Base-by-base conservation (phyloP, 2,329 filamentous ascomycete genomes). In the Atkinsonella texensis region DNA sequence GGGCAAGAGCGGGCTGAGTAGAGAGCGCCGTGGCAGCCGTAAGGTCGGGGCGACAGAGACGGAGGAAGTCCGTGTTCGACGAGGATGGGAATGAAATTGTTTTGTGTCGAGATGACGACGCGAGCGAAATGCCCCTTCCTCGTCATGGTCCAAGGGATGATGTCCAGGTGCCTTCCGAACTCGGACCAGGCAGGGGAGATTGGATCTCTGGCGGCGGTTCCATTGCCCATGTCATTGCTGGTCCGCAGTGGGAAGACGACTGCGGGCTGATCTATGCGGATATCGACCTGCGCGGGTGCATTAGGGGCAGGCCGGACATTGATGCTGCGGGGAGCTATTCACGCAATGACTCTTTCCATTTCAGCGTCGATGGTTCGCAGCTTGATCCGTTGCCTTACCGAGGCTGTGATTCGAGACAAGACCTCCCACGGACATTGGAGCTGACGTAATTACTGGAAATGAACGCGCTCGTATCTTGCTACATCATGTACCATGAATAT, bases 291-390 rank as follows among this genome's bases (percentile, higher is more conserved):
- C 86, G 94, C 46, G 89, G 95, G 58, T 95, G 90, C 59, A 79
- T 89, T 57, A 75, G 87, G 10, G 90, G 89, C 0, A 73, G 88
- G 49, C 65, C 95, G 57, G 89, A 95, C 65, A 65, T 95, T 46
- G 90, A 95, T 70, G 82, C 87, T 39, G 88, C 81, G 2, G 90
- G 90, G 0, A 89, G 85, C 62, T 95, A 95, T 66, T 90, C 88
- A 2, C 77, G 89, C 51, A 82, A 79, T 54, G 81, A 84, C 63
- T 72, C 76, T 3, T 84, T 84, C 66, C 77, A 74, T 60, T 71
- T 84, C 31, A 75, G 71, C 0, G 80, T 84, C 4, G 68, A 75
- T 48, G 81, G 80, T 0, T 60, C 84, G 55, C 74, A 82, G 58
- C 56, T 83, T 39, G 73, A 74, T 59, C 78, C 79, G 32, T 64